Conservation (phyloP, 1,284 basidiomycete species). For the Wolfiporia cocos region DNA sequence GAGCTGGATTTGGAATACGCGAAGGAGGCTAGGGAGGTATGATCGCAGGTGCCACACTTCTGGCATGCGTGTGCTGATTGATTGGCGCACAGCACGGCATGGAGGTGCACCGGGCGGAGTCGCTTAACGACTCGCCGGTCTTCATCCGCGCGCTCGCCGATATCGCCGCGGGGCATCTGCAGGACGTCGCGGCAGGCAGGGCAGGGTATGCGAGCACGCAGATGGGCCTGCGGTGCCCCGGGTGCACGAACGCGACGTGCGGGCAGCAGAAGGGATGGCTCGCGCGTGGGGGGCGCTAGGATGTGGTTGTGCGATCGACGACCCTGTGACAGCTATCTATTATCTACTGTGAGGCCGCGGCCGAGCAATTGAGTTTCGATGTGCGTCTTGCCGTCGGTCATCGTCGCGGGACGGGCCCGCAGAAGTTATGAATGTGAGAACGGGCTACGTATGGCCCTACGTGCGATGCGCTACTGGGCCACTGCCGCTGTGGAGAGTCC, state of each 20-base stretch:
- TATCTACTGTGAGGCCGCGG: background rate
- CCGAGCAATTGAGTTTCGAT: background rate
- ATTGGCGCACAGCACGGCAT: conserved; percentile 56
- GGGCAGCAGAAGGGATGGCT: conserved; percentile 89
- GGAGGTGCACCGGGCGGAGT: conserved; percentile 86
- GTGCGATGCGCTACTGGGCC: too few species aligned
- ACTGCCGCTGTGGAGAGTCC: background rate
- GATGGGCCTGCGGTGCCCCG: conserved; percentile 86
- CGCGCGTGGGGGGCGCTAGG: conserved; percentile 42
- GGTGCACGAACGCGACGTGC: conserved; percentile 88
- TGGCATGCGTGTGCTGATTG: conserved; percentile 4
- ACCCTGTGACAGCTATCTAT: background rate
- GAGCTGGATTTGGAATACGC: conserved; percentile 95
- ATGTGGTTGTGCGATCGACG: background rate
- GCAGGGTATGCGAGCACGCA: conserved; percentile 70
- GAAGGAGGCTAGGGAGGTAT: conserved; percentile 86
- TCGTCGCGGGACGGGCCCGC: background rate
- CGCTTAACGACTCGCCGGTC: conserved; percentile 96
- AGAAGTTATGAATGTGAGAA: too few species aligned
- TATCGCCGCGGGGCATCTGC: conserved; percentile 81
- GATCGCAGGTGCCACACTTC: conserved; percentile 13
- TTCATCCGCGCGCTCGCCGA: conserved; percentile 97
- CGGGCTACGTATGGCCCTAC: too few species aligned
- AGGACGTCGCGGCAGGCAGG: conserved; percentile 48
- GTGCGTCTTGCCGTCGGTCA: background rate